These are phyloP conservation scores for Tolypocladium pustulatum DNA, from an alignment of 2,329 filamentous ascomycete genomes.

Conservation along the genomic window DNA sequence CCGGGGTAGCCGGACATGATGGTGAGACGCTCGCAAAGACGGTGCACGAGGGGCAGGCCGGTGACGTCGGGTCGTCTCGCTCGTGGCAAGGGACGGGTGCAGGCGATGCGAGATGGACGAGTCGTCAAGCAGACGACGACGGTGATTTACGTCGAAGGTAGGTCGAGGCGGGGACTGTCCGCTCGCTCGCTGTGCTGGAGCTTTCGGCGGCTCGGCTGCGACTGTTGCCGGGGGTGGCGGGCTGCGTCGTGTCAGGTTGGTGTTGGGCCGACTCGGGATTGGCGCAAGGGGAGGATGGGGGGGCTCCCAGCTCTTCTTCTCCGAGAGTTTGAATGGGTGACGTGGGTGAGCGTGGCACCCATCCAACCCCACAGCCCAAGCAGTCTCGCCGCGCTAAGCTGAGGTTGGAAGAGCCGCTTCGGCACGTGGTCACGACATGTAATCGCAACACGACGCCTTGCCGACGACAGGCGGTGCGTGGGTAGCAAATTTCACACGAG, in stretches of 20 bases:
- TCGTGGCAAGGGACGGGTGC: background rate
- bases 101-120: background rate
- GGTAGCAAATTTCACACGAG: background rate
- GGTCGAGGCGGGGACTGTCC: background rate
- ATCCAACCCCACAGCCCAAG: background rate
- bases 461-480: background rate
- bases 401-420: background rate
- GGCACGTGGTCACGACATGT: no score
- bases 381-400: background rate
- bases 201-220: background rate
- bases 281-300: background rate
- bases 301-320: no score
- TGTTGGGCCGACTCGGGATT: background rate
- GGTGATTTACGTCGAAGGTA: background rate
- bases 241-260: background rate
- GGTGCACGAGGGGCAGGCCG: background rate
- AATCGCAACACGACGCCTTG: background rate
- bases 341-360: background rate
- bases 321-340: background rate
- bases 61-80: background rate
- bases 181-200: background rate
- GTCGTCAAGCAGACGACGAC: background rate
- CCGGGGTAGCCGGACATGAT: constrained; percentile 30
- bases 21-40: background rate
- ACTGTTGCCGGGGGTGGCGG: background rate